Conservation (phyloP, 345 rosid species). For the Boechera stricta region DNA sequence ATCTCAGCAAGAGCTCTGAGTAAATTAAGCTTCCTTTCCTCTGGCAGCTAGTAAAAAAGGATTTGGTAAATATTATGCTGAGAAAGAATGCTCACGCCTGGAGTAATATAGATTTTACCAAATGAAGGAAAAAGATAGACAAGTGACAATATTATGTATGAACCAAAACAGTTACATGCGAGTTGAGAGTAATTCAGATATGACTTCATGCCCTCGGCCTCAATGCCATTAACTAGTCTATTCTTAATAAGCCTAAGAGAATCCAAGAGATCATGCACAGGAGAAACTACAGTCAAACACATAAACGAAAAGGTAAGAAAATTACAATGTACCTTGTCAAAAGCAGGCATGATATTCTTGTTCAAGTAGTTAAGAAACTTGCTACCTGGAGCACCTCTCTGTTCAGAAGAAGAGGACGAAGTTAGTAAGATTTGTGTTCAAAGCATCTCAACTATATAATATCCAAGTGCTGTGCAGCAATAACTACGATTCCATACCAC, state of each 20-base stretch:
- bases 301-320: background rate
- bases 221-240: slow-evolving; percentile 8
- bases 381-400: slow-evolving; percentile 89
- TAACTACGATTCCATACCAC: slow-evolving; percentile 52
- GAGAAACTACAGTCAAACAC: background rate
- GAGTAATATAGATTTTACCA: background rate
- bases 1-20: slow-evolving; percentile 86
- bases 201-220: background rate
- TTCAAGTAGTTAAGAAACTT: slow-evolving; percentile 80
- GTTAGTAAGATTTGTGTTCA: background rate
- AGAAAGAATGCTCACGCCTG: background rate
- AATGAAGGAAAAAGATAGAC: slow-evolving; percentile 19
- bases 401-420: slow-evolving; percentile 33
- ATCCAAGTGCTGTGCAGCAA: slow-evolving; percentile 5
- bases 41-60: slow-evolving; percentile 67
- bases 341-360: slow-evolving; percentile 78
- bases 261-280: slow-evolving; percentile 6
- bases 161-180: background rate
- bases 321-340: slow-evolving; percentile 66
- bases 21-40: slow-evolving; percentile 84
- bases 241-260: background rate
- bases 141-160: background rate
- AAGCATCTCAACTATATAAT: slow-evolving; percentile 10
- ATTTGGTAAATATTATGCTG: slow-evolving; percentile 10
- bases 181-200: slow-evolving; percentile 9